Evolutionary conservation across 805 yeast species (phyloP).

Genomic region (Candida hispaniensis): DNA sequence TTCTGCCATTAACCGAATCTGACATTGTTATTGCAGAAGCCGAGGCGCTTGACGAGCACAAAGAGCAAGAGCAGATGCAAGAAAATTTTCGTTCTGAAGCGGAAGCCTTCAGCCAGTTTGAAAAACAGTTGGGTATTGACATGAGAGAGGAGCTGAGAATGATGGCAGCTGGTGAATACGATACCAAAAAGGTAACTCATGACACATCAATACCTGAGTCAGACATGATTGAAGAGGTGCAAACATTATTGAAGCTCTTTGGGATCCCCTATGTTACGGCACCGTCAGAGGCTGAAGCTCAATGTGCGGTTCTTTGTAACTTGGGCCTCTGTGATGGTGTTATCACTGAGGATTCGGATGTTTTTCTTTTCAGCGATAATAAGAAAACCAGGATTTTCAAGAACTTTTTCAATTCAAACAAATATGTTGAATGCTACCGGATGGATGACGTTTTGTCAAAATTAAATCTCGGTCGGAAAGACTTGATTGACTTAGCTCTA

Average conservation of each 20-base stretch:
- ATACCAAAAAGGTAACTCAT: too few relatives aligned
- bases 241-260: conserved; percentile 72
- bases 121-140: too few relatives aligned
- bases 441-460: conserved; percentile 46
- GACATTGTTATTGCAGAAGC: too few relatives aligned
- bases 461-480: conserved; percentile 52
- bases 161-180: too few relatives aligned
- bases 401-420: conserved; percentile 88
- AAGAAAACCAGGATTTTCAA: conserved; percentile 44
- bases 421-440: conserved; percentile 78
- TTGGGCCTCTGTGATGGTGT: conserved; percentile 83
- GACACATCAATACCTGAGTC: too few relatives aligned
- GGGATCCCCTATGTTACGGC: conserved; percentile 94
- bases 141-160: too few relatives aligned
- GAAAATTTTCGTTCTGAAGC: too few relatives aligned
- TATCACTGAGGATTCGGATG: conserved; percentile 95
- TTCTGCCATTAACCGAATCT: too few relatives aligned
- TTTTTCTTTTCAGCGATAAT: conserved; percentile 85
- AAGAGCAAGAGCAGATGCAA: too few relatives aligned
- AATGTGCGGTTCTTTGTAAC: conserved; percentile 72
- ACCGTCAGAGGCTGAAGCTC: conserved; percentile 99
- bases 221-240: conserved; percentile 81
- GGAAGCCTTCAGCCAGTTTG: too few relatives aligned
- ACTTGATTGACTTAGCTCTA: conserved; percentile 70
- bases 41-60: too few relatives aligned